Evolutionary conservation across 2,329 filamentous ascomycete genomes (phyloP).

Genomic region (Chrysoporthe deuterocubensis): DNA sequence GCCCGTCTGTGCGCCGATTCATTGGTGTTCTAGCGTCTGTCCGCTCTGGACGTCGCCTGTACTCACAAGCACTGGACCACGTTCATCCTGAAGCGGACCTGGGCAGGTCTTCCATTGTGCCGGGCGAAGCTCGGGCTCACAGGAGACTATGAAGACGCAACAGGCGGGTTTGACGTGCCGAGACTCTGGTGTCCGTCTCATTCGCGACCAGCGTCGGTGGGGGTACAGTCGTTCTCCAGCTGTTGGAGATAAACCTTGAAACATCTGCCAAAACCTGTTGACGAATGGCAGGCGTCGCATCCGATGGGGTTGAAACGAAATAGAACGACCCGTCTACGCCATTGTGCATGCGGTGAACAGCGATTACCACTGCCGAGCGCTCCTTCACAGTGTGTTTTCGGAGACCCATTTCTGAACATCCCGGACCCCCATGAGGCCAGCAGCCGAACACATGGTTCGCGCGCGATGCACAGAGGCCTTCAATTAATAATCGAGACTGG

Average conservation of each 20-base stretch:
- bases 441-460: conserved; percentile 28
- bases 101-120: conserved; percentile 7
- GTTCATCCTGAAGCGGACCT: conserved; percentile 1
- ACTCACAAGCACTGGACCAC: conserved; percentile 8
- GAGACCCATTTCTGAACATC: conserved; percentile 12
- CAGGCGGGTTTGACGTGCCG: conserved; percentile 3
- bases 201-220: conserved; percentile 22
- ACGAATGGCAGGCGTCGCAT: conserved; percentile 14
- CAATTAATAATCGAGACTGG: conserved; percentile 21
- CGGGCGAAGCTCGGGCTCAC: conserved; percentile 9
- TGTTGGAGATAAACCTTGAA: conserved; percentile 26
- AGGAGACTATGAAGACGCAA: background rate
- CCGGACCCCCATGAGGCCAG: conserved; percentile 9
- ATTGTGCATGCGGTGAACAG: conserved; percentile 19
- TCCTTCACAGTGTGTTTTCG: conserved; percentile 2
- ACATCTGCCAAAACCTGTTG: conserved; percentile 11
- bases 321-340: conserved; percentile 19
- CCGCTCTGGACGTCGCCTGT: background rate
- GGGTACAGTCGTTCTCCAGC: conserved; percentile 17
- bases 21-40: conserved; percentile 26
- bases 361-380: conserved; percentile 21
- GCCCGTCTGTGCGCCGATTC: conserved; percentile 18
- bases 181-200: conserved; percentile 6
- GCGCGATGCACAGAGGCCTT: conserved; percentile 13
- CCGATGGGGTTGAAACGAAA: conserved; percentile 9